A percentile compares a stretch with the other conserved stretches of the same genome.
These are phyloP conservation scores for Grosmannia penicillata DNA, from an alignment of 2,329 filamentous ascomycete species.

Conservation along the genomic window DNA sequence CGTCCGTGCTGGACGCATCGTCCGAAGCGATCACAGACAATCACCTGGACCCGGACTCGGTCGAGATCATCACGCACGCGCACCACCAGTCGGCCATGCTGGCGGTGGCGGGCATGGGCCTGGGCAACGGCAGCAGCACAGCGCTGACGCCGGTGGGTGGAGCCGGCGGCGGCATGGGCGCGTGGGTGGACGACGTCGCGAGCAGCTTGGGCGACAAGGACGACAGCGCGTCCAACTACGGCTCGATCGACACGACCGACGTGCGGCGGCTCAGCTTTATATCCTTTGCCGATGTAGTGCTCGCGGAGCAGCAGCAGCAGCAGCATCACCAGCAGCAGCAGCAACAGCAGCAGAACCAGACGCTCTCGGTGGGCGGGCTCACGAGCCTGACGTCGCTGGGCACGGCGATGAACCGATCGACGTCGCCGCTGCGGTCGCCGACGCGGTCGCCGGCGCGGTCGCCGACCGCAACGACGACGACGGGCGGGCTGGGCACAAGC, in stretches of 20 bases:
- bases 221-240: slow-evolving; percentile 61
- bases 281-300: slow-evolving; percentile 90
- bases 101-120: slow-evolving; percentile 42
- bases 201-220: slow-evolving; percentile 30
- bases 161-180: slow-evolving; percentile 14
- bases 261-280: slow-evolving; percentile 83
- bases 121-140: slow-evolving; percentile 20
- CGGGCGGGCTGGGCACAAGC: slow-evolving; percentile 39
- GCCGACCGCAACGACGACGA: slow-evolving; percentile 58
- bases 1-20: slow-evolving; percentile 78
- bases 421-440: slow-evolving; percentile 68
- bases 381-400: slow-evolving; percentile 39
- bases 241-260: slow-evolving; percentile 61
- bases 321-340: slow-evolving; percentile 8
- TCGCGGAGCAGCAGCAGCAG: slow-evolving; percentile 48
- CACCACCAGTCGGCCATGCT: slow-evolving; percentile 67
- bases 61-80: slow-evolving; percentile 82
- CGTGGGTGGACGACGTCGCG: slow-evolving; percentile 43
- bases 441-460: slow-evolving; percentile 62
- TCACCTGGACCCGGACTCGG: slow-evolving; percentile 69
- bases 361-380: slow-evolving; percentile 27
- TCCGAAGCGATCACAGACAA: slow-evolving; percentile 84
- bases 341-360: background rate
- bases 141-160: slow-evolving; percentile 21
- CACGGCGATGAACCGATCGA: slow-evolving; percentile 44